These are phyloP conservation scores for Chlorella variabilis DNA, from an alignment of 163 green algal species.

Conservation along the genomic window DNA sequence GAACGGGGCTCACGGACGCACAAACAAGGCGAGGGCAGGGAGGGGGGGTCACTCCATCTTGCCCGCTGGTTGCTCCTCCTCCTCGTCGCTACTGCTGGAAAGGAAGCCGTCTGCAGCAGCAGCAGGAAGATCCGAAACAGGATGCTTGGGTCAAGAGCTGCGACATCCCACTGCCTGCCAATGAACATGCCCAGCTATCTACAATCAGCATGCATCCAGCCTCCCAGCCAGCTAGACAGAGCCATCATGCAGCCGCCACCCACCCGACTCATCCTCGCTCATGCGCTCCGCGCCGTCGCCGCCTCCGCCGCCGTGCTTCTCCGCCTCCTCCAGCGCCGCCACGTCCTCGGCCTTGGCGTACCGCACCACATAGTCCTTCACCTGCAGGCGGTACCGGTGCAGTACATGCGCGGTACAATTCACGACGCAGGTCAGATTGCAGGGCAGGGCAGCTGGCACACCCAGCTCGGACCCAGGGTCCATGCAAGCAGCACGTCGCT, in stretches of 20 bases:
- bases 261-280: conserved; percentile 52
- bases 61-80: conserved; percentile 50
- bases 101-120: conserved; percentile 73
- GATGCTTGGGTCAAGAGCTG: not conserved
- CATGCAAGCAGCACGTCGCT: too few relatives aligned
- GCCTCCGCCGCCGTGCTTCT: conserved; percentile 46
- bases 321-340: conserved; percentile 41
- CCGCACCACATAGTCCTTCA: conserved; percentile 79
- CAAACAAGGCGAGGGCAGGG: too few relatives aligned
- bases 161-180: not conserved
- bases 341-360: conserved; percentile 76
- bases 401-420: too few relatives aligned
- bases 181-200: not conserved
- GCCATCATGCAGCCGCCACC: not conserved
- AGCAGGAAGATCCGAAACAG: too few relatives aligned
- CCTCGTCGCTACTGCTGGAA: conserved; percentile 81
- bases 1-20: not conserved
- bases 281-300: conserved; percentile 57
- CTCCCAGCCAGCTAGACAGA: not conserved
- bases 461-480: too few relatives aligned
- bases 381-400: too few relatives aligned
- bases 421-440: too few relatives aligned
- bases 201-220: not conserved
- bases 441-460: not conserved
- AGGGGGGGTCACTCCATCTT: conserved; percentile 36